Evolutionary conservation across 2,329 filamentous ascomycete genomes (phyloP).

Genomic region (Trichoderma lentiforme): DNA sequence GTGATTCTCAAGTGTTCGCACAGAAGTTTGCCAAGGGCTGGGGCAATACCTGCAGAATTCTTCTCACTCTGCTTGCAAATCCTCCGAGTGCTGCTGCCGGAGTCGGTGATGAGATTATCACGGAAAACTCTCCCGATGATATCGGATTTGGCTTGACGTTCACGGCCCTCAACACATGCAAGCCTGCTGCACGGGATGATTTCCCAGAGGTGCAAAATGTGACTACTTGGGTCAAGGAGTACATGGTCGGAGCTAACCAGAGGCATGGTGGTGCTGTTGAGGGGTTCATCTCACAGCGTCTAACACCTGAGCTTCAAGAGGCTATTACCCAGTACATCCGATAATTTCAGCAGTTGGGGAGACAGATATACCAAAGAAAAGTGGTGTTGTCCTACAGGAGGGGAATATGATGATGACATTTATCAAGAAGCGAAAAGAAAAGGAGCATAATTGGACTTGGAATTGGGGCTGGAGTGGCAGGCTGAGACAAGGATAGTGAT

Average conservation of each 20-base stretch:
- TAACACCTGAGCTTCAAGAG: slow-evolving; percentile 59
- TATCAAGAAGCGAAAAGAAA: background rate
- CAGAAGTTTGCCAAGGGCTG: slow-evolving; percentile 83
- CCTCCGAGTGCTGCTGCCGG: slow-evolving; percentile 67
- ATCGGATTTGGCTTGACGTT: slow-evolving; percentile 93
- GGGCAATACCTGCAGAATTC: slow-evolving; percentile 83
- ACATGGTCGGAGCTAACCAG: slow-evolving; percentile 73
- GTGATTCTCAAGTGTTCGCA: slow-evolving; percentile 80
- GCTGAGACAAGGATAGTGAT: background rate
- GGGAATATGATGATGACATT: background rate
- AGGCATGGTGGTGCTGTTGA: slow-evolving; percentile 69
- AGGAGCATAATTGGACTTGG: background rate
- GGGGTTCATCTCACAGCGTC: slow-evolving; percentile 66
- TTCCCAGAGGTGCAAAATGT: slow-evolving; percentile 83
- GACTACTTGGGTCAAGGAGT: slow-evolving; percentile 78
- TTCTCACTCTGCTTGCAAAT: slow-evolving; percentile 86
- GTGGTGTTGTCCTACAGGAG: background rate
- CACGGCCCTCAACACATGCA: slow-evolving; percentile 89
- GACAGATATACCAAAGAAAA: background rate
- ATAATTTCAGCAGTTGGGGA: slow-evolving; percentile 25
- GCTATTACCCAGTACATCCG: slow-evolving; percentile 51
- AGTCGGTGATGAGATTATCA: slow-evolving; percentile 70
- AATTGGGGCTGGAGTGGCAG: background rate
- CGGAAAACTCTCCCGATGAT: slow-evolving; percentile 90
- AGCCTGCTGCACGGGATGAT: slow-evolving; percentile 68